Evolutionary conservation across 768 basidiomycete species (phyloP), one percentile per base, ranked within the genome.

Genomic region (Serendipita sp.): DNA sequence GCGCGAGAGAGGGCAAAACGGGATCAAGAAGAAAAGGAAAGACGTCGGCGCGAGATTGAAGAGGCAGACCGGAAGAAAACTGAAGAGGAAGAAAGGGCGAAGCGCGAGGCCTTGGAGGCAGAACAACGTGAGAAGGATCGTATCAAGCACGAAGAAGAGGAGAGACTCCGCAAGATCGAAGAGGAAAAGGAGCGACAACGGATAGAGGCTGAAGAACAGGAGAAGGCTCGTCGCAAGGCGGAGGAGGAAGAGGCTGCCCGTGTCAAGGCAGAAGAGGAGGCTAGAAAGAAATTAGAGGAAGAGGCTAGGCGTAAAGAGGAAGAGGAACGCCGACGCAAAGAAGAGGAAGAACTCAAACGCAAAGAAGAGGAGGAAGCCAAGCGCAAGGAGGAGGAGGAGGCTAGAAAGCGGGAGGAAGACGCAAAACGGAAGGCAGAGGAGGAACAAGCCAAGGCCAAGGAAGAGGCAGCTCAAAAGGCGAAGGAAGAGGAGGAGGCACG

Each of bases 221-320:
- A 54, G 53, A 15, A 32, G 1, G 15, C 30, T 30, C 28, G 35
- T n/a, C 28, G 37, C 10, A 24, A 34, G 10, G 56, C 28, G 3
- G 54, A 67, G 38, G 67, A 64, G 46, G 66, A 66, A 24, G 68
- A 70, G 35, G 69, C 71, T 30, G 66, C 65, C 28, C 65, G 70
- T 48, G n/a, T 51, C 16, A 66, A 66, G 28, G 32, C 65, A 28
- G 32, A 51, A 45, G 66, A 67, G 38, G 65, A 64, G 37, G 68
- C 66, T 65, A 70, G 69, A 64, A 5, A n/a, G 8, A 51, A 18
- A 8, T 5, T 46, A 3, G 64, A 46, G 10, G 65, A 65, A 30
- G 48, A 65, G 41, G 53, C 54, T 32, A 37, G 32, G 45, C 65
- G 51, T 53, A 47, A 56, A 37, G 65, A 65, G 45, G 41, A 58